Conservation (phyloP, 1,284 basidiomycete species). For the Cryptococcus hybrid region DNA sequence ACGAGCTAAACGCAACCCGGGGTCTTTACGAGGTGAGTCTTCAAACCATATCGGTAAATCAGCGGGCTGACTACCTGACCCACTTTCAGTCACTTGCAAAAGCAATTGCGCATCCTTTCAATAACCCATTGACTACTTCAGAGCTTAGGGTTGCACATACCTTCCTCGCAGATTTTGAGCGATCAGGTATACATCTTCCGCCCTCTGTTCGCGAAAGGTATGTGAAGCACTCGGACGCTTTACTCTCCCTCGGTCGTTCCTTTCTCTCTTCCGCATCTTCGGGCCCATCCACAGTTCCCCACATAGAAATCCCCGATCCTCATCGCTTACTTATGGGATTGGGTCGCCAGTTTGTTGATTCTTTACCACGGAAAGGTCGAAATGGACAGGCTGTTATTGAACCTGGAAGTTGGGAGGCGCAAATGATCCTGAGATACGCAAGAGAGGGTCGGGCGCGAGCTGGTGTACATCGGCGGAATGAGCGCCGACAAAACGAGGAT, state of each 20-base stretch:
- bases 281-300: conserved; percentile 25
- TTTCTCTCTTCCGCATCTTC: conserved; percentile 66
- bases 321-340: conserved; percentile 40
- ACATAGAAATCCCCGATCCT: conserved; percentile 43
- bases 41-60: background rate
- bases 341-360: conserved; percentile 40
- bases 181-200: conserved; percentile 90
- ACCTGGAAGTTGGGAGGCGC: conserved; percentile 78
- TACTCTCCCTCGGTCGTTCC: conserved; percentile 81
- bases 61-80: background rate
- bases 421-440: conserved; percentile 86
- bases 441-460: conserved; percentile 77
- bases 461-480: conserved; percentile 72
- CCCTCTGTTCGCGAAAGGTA: conserved; percentile 58
- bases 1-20: conserved; percentile 94
- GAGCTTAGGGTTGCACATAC: conserved; percentile 76
- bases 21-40: conserved; percentile 76
- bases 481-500: conserved; percentile 52
- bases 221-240: conserved; percentile 86
- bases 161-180: conserved; percentile 96
- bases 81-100: conserved; percentile 39
- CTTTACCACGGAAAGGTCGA: conserved; percentile 54
- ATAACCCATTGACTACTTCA: conserved; percentile 38
- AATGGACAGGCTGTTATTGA: conserved; percentile 7
- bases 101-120: conserved; percentile 44